Conservation (phyloP, 768 basidiomycete species). For the Stropharia rugosoannulata region DNA sequence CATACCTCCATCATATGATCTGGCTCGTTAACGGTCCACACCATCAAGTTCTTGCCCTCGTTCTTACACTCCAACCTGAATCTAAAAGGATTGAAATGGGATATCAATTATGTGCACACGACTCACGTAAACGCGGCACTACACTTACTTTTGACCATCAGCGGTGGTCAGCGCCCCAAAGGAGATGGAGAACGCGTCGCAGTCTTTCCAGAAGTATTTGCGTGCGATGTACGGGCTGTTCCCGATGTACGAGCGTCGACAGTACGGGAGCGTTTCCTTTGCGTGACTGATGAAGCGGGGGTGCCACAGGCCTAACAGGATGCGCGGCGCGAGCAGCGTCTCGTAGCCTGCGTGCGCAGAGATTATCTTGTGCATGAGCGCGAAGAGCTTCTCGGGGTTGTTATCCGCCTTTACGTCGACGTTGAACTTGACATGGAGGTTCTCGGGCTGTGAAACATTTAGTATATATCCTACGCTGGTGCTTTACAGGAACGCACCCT, state of each 20-base stretch:
- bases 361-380: constrained; percentile 71
- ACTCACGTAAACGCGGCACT: background rate
- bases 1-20: constrained; percentile 86
- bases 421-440: constrained; percentile 75
- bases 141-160: constrained; percentile 71
- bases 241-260: constrained; percentile 85
- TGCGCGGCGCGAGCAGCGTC: constrained; percentile 72
- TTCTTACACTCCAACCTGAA: constrained; percentile 80
- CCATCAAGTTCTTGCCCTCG: constrained; percentile 82
- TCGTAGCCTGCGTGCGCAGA: constrained; percentile 69
- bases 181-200: constrained; percentile 82
- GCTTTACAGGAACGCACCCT: constrained; percentile 38
- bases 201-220: constrained; percentile 87
- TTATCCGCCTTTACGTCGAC: constrained; percentile 95
- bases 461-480: background rate
- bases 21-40: constrained; percentile 95
- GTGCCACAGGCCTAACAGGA: constrained; percentile 87
- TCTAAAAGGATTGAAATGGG: constrained; percentile 32
- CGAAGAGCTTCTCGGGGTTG: constrained; percentile 83
- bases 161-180: constrained; percentile 69
- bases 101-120: background rate
- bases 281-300: constrained; percentile 85
- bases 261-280: constrained; percentile 74
- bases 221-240: constrained; percentile 67
- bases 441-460: constrained; percentile 53